Percentiles rank a stretch among this genome's conserved stretches.
These are phyloP conservation scores for Coelastrella sp. DNA, from an alignment of 139 green algal genomes.

Conservation along the genomic window DNA sequence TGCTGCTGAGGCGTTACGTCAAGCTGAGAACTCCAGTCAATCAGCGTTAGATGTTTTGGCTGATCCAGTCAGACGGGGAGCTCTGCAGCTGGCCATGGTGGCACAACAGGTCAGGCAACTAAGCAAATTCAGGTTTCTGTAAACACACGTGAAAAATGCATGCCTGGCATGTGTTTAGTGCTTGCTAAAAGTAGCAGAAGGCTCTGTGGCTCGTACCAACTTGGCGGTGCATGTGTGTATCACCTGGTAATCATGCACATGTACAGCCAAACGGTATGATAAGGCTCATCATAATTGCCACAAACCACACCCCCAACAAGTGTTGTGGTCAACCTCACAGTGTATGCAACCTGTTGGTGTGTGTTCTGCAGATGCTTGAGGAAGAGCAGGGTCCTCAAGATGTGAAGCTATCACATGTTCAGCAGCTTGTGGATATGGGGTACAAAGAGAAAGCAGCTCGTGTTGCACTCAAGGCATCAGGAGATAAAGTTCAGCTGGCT, in stretches of 20 bases:
- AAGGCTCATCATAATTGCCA: no score
- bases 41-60: slow-evolving; percentile 57
- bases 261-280: no score
- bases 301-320: slow-evolving; percentile 13
- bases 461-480: slow-evolving; percentile 23
- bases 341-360: not conserved
- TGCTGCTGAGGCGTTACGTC: slow-evolving; percentile 58
- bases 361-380: slow-evolving; percentile 43
- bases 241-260: no score
- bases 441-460: slow-evolving; percentile 45
- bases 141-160: no score
- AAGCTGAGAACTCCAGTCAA: slow-evolving; percentile 38
- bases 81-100: slow-evolving; percentile 57
- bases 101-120: slow-evolving; percentile 27
- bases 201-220: no score
- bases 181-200: no score
- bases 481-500: not conserved
- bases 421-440: slow-evolving; percentile 13
- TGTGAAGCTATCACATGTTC: not conserved
- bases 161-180: not conserved
- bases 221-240: no score
- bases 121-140: no score
- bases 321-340: not conserved
- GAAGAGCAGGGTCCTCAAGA: slow-evolving; percentile 24
- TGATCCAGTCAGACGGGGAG: slow-evolving; percentile 17